Evolutionary conservation across 495 filamentous ascomycete species (phyloP).

Genomic region (Cryomyces antarcticus): DNA sequence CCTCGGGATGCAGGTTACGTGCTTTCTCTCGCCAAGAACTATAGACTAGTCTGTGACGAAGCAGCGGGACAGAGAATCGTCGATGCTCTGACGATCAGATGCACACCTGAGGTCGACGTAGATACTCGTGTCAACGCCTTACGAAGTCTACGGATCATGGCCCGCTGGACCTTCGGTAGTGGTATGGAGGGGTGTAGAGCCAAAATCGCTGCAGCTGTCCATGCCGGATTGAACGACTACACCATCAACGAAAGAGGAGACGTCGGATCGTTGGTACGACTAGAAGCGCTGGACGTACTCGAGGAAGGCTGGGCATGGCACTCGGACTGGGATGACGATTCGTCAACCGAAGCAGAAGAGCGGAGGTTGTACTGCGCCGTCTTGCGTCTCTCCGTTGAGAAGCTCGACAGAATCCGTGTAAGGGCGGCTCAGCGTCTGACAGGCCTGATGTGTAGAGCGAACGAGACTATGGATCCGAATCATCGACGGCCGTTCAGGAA

Average conservation of each 20-base stretch:
- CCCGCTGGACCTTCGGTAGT: background rate
- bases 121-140: constrained; percentile 8
- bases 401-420: constrained; percentile 66
- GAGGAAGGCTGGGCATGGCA: background rate
- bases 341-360: background rate
- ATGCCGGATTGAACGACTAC: constrained; percentile 52
- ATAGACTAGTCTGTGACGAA: too few relatives aligned
- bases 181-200: too few relatives aligned
- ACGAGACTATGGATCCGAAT: too few relatives aligned
- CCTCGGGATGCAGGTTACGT: too few relatives aligned
- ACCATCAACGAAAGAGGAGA: constrained; percentile 73
- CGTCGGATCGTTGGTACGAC: constrained; percentile 61
- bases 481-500: too few relatives aligned
- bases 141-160: background rate
- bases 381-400: constrained; percentile 58
- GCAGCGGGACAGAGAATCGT: constrained; percentile 1
- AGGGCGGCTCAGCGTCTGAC: constrained; percentile 32
- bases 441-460: background rate
- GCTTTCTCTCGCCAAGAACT: too few relatives aligned
- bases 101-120: constrained; percentile 8
- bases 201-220: constrained; percentile 10
- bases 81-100: constrained; percentile 7
- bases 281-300: constrained; percentile 53
- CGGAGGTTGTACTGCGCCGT: constrained; percentile 15
- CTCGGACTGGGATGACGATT: background rate